A percentile compares a stretch with the other conserved stretches of the same genome.
Evolutionary conservation across 805 yeast species (phyloP).

Genomic region (Kuraishia capsulata): DNA sequence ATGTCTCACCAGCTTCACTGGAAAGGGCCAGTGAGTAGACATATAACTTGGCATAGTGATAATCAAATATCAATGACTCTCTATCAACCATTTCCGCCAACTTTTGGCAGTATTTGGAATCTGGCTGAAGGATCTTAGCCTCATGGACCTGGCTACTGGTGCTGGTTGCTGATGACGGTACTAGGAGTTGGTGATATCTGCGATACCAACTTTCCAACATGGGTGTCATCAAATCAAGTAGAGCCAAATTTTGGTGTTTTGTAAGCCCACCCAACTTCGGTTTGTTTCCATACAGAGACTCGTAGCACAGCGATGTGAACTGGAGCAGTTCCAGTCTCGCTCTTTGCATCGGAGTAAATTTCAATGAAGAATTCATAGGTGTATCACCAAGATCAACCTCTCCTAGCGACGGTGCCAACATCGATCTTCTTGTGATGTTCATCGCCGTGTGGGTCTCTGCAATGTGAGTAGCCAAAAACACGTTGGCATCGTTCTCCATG

Average conservation of each 20-base stretch:
- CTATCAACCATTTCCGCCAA: conserved; percentile 39
- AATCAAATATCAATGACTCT: conserved; percentile 74
- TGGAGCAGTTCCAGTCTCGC: conserved; percentile 77
- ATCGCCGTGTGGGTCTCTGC: conserved; percentile 79
- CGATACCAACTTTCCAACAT: conserved; percentile 71
- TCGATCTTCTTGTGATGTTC: conserved; percentile 71
- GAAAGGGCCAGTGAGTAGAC: conserved; percentile 75
- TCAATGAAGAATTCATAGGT: conserved; percentile 26
- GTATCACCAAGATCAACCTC: conserved; percentile 52
- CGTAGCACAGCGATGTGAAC: conserved; percentile 76
- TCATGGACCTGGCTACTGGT: conserved; percentile 13
- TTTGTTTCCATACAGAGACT: conserved; percentile 64
- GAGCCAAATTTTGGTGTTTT: conserved; percentile 59
- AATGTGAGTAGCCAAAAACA: conserved; percentile 76
- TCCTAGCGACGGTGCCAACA: conserved; percentile 62
- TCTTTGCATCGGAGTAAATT: conserved; percentile 53
- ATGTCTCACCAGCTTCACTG: conserved; percentile 22
- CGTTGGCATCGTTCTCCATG: conserved; percentile 61
- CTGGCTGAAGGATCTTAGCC: conserved; percentile 17
- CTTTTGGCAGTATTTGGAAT: conserved; percentile 28
- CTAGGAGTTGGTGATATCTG: conserved; percentile 47
- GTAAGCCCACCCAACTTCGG: conserved; percentile 41
- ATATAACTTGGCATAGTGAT: conserved; percentile 74
- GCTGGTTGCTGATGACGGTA: conserved; percentile 33
- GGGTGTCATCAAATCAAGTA: conserved; percentile 67